Conservation (phyloP, 1,284 basidiomycete species). For the Puccinia hordei region DNA sequence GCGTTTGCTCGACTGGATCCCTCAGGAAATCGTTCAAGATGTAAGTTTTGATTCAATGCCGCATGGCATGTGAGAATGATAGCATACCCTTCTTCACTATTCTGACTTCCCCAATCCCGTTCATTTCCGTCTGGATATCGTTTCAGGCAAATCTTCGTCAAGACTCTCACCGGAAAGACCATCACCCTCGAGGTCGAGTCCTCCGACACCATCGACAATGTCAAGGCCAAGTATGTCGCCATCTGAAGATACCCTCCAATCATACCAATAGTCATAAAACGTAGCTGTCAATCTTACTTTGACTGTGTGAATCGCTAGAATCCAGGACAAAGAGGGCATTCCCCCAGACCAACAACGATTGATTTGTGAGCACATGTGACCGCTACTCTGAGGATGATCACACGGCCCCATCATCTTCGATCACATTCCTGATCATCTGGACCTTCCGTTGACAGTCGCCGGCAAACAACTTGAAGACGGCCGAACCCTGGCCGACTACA, state of each 20-base stretch:
- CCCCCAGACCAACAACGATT: constrained; percentile 95
- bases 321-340: constrained; percentile 70
- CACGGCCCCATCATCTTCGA: not conserved
- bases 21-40: constrained; percentile 7
- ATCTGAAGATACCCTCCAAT: not conserved
- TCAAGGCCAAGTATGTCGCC: constrained; percentile 34
- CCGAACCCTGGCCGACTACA: constrained; percentile 62
- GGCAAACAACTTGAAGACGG: constrained; percentile 63
- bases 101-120: not conserved
- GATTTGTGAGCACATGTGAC: constrained; percentile 65
- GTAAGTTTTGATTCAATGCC: not conserved
- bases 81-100: not conserved
- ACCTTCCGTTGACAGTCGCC: constrained; percentile 55
- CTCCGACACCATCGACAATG: too few species aligned
- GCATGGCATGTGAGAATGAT: too few species aligned
- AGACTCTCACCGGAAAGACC: constrained; percentile 44
- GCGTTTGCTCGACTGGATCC: not conserved
- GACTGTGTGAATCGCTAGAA: constrained; percentile 57
- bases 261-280: not conserved
- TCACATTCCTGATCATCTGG: not conserved
- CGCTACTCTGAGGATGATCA: not conserved
- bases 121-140: not conserved
- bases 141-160: constrained; percentile 46
- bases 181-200: too few species aligned
- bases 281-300: not conserved